Conservation (phyloP, 495 filamentous ascomycete species). For the Halenospora varia region DNA sequence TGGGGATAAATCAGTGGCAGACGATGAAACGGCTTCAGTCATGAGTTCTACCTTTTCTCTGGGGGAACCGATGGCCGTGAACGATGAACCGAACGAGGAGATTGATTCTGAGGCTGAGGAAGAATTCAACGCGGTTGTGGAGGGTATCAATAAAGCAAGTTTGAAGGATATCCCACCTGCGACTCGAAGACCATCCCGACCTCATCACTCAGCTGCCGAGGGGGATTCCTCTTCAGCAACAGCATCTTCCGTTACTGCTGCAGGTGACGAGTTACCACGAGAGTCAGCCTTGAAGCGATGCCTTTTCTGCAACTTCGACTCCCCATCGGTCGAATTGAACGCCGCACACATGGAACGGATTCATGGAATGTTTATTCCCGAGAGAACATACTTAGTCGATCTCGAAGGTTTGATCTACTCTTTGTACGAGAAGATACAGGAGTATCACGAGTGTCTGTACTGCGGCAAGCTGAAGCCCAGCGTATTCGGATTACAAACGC, state of each 20-base stretch:
- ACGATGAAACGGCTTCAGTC: slow-evolving; percentile 78
- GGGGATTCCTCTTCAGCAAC: slow-evolving; percentile 12
- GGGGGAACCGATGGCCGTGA: slow-evolving; percentile 51
- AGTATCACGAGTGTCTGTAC: slow-evolving; percentile 76
- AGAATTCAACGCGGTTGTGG: slow-evolving; percentile 73
- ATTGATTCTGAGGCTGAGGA: slow-evolving; percentile 56
- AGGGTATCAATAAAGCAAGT: slow-evolving; percentile 70
- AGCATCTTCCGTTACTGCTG: slow-evolving; percentile 17
- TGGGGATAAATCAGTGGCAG: slow-evolving; percentile 29
- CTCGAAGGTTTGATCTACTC: slow-evolving; percentile 77
- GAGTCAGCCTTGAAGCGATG: slow-evolving; percentile 59
- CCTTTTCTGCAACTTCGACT: slow-evolving; percentile 85
- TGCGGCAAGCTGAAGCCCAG: slow-evolving; percentile 77
- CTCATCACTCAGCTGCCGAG: slow-evolving; percentile 26
- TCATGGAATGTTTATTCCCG: slow-evolving; percentile 96
- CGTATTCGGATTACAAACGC: slow-evolving; percentile 73
- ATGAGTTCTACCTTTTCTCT: slow-evolving; percentile 90
- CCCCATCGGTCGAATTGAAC: slow-evolving; percentile 67
- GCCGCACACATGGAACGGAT: slow-evolving; percentile 83
- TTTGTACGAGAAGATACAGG: slow-evolving; percentile 67
- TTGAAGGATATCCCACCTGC: slow-evolving; percentile 48
- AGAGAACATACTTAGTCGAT: slow-evolving; percentile 75
- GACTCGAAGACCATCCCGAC: slow-evolving; percentile 28
- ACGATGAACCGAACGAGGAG: no score
- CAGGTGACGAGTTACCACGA: slow-evolving; percentile 29